Percentiles rank a stretch among this genome's conserved stretches.
These are phyloP conservation scores for Triangularia setosa DNA, from an alignment of 2,329 filamentous ascomycete species.

Conservation along the genomic window DNA sequence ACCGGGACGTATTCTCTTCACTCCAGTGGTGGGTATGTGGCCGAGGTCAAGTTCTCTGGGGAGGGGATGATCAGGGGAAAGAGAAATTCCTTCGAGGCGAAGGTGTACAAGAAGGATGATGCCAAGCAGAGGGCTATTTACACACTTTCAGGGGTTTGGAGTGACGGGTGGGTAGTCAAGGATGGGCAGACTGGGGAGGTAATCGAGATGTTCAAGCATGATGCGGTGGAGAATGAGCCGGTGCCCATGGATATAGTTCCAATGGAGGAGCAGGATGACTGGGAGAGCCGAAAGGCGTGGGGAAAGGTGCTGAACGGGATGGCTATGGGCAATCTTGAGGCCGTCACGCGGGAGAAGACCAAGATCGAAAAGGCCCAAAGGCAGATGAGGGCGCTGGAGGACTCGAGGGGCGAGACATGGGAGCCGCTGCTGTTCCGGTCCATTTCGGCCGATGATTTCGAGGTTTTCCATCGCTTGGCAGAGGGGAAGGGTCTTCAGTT, in stretches of 20 bases:
- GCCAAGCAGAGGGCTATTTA: conserved; percentile 34
- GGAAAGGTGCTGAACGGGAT: conserved; percentile 70
- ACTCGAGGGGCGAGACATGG: conserved; percentile 42
- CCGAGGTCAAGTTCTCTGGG: conserved; percentile 45
- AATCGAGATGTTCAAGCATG: conserved; percentile 36
- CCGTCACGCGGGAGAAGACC: conserved; percentile 66
- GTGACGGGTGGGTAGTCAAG: conserved; percentile 37
- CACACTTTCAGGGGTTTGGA: conserved; percentile 41
- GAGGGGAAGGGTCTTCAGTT: conserved; percentile 31
- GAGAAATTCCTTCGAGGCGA: conserved; percentile 45
- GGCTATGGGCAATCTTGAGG: conserved; percentile 68
- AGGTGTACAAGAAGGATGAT: conserved; percentile 38
- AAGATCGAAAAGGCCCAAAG: conserved; percentile 81
- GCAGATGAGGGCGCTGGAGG: conserved; percentile 66
- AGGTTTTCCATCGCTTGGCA: conserved; percentile 32
- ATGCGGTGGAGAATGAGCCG: conserved; percentile 32
- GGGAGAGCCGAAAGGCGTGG: conserved; percentile 81
- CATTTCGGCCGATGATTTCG: conserved; percentile 28
- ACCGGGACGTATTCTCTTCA: conserved; percentile 43
- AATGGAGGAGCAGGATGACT: conserved; percentile 68
- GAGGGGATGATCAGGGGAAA: conserved; percentile 42
- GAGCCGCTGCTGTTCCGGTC: conserved; percentile 38
- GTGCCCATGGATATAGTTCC: conserved; percentile 40
- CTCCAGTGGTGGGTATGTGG: conserved; percentile 42
- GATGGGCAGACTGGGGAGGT: conserved; percentile 33